Percentiles rank a stretch among this genome's conserved stretches.
phyloP scores from a whole-genome alignment of 2,329 filamentous ascomycete genomes.

The Aureobasidium sp. region DNA sequence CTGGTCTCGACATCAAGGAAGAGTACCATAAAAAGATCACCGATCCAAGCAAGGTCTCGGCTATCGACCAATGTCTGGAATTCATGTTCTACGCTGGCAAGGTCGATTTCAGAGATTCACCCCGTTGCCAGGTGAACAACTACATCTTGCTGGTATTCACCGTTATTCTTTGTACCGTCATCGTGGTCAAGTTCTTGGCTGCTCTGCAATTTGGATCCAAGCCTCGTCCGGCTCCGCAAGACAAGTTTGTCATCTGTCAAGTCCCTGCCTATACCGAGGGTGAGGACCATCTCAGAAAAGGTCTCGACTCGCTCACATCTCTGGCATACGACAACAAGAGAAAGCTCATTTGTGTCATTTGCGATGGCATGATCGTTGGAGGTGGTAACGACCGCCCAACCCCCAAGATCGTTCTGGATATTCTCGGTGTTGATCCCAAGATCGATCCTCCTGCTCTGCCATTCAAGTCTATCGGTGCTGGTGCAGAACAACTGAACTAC shows the following conservation, averaged over 20 bases:
- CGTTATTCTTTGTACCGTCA: slow-evolving; percentile 71
- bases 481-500: slow-evolving; percentile 91
- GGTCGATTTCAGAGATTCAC: slow-evolving; percentile 69
- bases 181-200: slow-evolving; percentile 80
- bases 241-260: slow-evolving; percentile 98
- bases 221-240: slow-evolving; percentile 77
- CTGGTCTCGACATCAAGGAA: slow-evolving; percentile 68
- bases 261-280: slow-evolving; percentile 97
- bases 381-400: slow-evolving; percentile 93
- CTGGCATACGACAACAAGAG: slow-evolving; percentile 97
- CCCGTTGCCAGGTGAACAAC: slow-evolving; percentile 79
- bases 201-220: slow-evolving; percentile 92
- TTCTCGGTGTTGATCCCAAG: slow-evolving; percentile 93
- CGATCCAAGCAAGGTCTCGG: slow-evolving; percentile 34
- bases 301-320: slow-evolving; percentile 86
- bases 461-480: slow-evolving; percentile 85
- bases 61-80: slow-evolving; percentile 69
- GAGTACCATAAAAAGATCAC: slow-evolving; percentile 43
- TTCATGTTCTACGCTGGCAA: slow-evolving; percentile 76
- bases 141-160: slow-evolving; percentile 83
- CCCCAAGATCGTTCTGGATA: slow-evolving; percentile 94
- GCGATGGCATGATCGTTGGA: slow-evolving; percentile 94
- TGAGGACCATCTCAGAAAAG: slow-evolving; percentile 87
- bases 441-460: slow-evolving; percentile 88
- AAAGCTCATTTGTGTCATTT: slow-evolving; percentile 92